These are phyloP conservation scores for Hypoxylon sp. DNA, from an alignment of 2,329 filamentous ascomycete genomes.

Conservation along the genomic window DNA sequence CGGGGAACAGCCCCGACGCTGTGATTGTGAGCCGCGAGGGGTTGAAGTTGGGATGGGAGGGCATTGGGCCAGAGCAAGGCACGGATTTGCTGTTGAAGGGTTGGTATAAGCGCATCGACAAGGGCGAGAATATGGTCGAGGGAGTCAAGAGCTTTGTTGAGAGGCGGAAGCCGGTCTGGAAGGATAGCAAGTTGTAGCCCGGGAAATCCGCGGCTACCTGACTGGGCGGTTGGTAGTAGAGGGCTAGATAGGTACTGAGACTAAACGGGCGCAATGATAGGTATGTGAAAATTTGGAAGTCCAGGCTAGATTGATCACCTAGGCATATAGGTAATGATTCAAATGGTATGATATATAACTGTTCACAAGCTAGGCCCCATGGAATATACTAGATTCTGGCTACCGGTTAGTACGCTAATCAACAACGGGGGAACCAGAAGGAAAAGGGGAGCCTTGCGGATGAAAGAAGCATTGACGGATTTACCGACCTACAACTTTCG, in stretches of 20 bases:
- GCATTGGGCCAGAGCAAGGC: slow-evolving; percentile 71
- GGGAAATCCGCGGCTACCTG: neutral
- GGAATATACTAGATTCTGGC: neutral
- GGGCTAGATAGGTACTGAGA: neutral
- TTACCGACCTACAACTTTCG: neutral
- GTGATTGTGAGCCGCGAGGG: slow-evolving; percentile 81
- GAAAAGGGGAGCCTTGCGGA: neutral
- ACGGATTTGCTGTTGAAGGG: slow-evolving; percentile 69
- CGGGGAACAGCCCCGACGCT: slow-evolving; percentile 78
- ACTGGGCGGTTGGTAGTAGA: neutral
- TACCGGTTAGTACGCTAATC: neutral
- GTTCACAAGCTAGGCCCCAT: neutral
- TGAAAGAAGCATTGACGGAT: neutral
- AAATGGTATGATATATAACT: neutral
- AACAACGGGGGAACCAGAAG: neutral
- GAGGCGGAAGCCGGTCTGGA: slow-evolving; percentile 78
- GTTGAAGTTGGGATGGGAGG: slow-evolving; percentile 79
- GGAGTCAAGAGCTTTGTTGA: slow-evolving; percentile 82
- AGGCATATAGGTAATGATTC: neutral
- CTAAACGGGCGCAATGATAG: neutral
- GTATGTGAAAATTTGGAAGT: neutral
- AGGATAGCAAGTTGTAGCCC: slow-evolving; percentile 68
- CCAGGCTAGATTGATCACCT: neutral
- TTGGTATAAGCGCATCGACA: slow-evolving; percentile 70
- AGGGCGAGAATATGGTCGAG: slow-evolving; percentile 79